Conservation (phyloP, 345 rosid genomes). For the Acer campestre region DNA sequence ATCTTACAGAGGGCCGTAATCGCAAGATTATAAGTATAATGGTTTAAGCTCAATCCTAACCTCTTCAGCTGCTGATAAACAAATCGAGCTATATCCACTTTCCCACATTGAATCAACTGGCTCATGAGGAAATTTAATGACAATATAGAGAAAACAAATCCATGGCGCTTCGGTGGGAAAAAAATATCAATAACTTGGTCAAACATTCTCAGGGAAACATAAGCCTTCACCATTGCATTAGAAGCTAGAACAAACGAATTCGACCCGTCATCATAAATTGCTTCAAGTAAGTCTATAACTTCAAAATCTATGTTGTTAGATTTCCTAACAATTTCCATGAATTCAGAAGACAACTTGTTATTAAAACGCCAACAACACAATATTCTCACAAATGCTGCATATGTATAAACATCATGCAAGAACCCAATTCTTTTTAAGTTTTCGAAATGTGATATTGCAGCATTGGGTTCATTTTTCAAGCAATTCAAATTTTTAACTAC, state of each 20-base stretch:
- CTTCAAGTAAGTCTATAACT: constrained; percentile 45
- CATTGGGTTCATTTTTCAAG: constrained; percentile 44
- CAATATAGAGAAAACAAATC: constrained; percentile 37
- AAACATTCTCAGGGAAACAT: constrained; percentile 47
- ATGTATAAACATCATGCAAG: constrained; percentile 41
- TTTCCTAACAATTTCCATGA: constrained; percentile 44
- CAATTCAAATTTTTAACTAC: constrained; percentile 37
- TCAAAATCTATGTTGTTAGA: constrained; percentile 33
- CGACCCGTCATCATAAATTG: constrained; percentile 28
- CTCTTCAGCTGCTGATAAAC: constrained; percentile 48
- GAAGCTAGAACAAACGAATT: constrained; percentile 33
- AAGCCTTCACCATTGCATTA: constrained; percentile 59
- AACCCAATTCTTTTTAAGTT: constrained; percentile 42
- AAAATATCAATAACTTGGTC: constrained; percentile 54
- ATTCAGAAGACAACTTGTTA: constrained; percentile 41
- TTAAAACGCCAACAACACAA: constrained; percentile 45
- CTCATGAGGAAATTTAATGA: constrained; percentile 67
- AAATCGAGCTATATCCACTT: constrained; percentile 44
- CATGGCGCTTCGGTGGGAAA: constrained; percentile 34
- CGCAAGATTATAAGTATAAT: constrained; percentile 52
- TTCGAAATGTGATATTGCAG: constrained; percentile 48
- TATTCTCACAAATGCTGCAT: constrained; percentile 45
- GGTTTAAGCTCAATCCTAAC: constrained; percentile 48
- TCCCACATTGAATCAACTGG: constrained; percentile 44
- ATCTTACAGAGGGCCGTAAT: constrained; percentile 64